These are phyloP conservation scores for Podosphaera xanthii DNA, from an alignment of 2,329 filamentous ascomycete genomes.

Conservation along the genomic window DNA sequence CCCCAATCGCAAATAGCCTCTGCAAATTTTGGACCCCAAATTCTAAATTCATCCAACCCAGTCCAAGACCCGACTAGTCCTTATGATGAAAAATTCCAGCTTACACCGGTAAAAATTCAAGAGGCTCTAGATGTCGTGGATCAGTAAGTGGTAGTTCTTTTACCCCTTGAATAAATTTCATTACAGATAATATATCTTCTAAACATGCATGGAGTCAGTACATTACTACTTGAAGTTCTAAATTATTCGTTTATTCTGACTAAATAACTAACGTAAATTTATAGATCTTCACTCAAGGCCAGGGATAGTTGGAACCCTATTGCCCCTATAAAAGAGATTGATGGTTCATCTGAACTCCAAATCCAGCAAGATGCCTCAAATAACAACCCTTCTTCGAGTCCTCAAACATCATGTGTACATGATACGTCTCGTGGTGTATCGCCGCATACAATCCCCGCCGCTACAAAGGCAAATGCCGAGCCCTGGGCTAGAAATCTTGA, in stretches of 20 bases:
- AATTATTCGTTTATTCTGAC: no score
- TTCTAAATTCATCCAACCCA: conserved; percentile 26
- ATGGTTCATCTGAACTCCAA: background rate
- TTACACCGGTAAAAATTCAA: conserved; percentile 31
- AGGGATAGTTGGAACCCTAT: conserved; percentile 15
- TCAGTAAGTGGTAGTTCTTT: conserved; percentile 8
- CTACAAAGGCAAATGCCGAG: conserved; percentile 7
- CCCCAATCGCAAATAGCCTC: conserved; percentile 16
- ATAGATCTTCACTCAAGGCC: conserved; percentile 13
- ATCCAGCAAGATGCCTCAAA: no score
- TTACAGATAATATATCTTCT: conserved; percentile 47
- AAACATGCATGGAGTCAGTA: conserved; percentile 51
- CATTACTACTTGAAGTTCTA: conserved; percentile 41
- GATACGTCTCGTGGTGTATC: conserved; percentile 12
- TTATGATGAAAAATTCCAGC: conserved; percentile 20
- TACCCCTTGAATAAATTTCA: conserved; percentile 45
- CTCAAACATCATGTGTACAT: no score
- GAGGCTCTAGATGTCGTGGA: conserved; percentile 34
- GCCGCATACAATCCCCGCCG: conserved; percentile 12
- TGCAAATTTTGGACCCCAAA: conserved; percentile 13
- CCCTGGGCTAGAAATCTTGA: conserved; percentile 6
- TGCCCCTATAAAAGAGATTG: conserved; percentile 4
- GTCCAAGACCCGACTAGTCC: conserved; percentile 20
- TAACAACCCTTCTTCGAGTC: no score
- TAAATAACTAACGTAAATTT: conserved; percentile 18